These are phyloP conservation scores for Crithidia expoeki DNA, from an alignment of 208 protist genomes.

Conservation along the genomic window DNA sequence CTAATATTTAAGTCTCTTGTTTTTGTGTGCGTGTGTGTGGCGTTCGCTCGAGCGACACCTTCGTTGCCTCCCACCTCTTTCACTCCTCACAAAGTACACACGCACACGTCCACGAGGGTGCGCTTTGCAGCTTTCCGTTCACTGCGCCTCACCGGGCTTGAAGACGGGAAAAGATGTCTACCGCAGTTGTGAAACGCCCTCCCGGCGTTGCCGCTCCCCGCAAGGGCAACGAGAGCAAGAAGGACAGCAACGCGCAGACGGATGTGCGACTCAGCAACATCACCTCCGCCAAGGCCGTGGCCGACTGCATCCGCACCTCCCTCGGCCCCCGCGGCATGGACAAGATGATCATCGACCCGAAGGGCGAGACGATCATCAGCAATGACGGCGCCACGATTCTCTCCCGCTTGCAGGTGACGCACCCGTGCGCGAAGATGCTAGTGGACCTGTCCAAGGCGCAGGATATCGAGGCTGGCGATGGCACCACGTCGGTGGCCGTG, in stretches of 20 bases:
- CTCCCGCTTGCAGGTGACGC: slow-evolving; percentile 95
- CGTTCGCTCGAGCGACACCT: too few relatives aligned
- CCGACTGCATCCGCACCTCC: slow-evolving; percentile 98
- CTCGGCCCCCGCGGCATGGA: slow-evolving; percentile 99
- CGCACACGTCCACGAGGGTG: too few relatives aligned
- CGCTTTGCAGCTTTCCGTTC: too few relatives aligned
- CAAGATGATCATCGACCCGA: slow-evolving; percentile 92
- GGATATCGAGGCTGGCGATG: slow-evolving; percentile 99
- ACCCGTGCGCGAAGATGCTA: slow-evolving; percentile 99
- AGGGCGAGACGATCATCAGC: slow-evolving; percentile 98
- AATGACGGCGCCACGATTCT: slow-evolving; percentile 99
- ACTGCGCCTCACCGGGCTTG: too few relatives aligned
- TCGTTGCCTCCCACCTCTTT: too few relatives aligned
- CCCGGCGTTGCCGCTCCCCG: slow-evolving; percentile 6
- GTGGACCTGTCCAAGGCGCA: slow-evolving; percentile 98
- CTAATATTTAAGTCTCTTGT: too few relatives aligned
- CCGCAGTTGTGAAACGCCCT: slow-evolving; percentile 22
- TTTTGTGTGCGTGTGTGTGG: too few relatives aligned
- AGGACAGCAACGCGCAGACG: slow-evolving; percentile 90
- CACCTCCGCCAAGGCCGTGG: slow-evolving; percentile 94
- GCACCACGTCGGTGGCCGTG: slow-evolving; percentile 99
- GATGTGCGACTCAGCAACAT: slow-evolving; percentile 95
- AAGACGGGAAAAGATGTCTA: slow-evolving; percentile 22
- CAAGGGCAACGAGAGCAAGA: slow-evolving; percentile 81
- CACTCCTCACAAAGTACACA: too few relatives aligned